Percentiles rank a stretch among this genome's conserved stretches.
phyloP scores from a whole-genome alignment of 2,329 filamentous ascomycete genomes.

The Alternaria conjuncta region DNA sequence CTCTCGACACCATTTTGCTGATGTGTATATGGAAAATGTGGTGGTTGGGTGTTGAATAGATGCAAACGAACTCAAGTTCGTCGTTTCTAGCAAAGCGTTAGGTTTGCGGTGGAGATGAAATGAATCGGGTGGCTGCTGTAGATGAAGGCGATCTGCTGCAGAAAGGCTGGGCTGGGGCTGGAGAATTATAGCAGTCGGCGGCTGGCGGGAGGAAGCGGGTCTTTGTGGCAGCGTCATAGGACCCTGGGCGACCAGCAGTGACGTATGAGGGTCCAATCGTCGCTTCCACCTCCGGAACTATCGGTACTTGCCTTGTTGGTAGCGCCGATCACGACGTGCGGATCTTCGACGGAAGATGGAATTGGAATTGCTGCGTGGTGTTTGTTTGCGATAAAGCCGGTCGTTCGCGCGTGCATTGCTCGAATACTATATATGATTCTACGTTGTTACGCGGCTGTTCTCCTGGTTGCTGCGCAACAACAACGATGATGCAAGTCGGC shows the following conservation, averaged over 20 bases:
- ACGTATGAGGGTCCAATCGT: slow-evolving; percentile 12
- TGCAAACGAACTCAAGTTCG: not conserved
- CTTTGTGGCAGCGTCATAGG: slow-evolving; percentile 24
- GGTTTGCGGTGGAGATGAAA: slow-evolving; percentile 2
- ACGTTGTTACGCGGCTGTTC: slow-evolving; percentile 19
- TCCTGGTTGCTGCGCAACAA: slow-evolving; percentile 22
- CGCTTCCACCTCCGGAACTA: slow-evolving; percentile 10
- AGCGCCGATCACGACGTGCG: slow-evolving; percentile 11
- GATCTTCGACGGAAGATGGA: not conserved
- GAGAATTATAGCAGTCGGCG: slow-evolving; percentile 25
- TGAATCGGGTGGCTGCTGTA: not conserved
- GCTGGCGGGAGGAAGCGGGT: slow-evolving; percentile 30
- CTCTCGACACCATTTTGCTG: slow-evolving; percentile 50
- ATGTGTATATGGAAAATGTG: slow-evolving; percentile 11
- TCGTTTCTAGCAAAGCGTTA: slow-evolving; percentile 20
- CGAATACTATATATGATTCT: not conserved
- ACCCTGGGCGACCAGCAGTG: slow-evolving; percentile 23
- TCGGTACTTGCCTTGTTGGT: slow-evolving; percentile 14
- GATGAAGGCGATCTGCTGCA: slow-evolving; percentile 7
- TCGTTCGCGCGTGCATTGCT: not conserved
- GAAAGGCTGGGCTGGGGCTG: slow-evolving; percentile 4
- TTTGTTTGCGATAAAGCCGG: not conserved
- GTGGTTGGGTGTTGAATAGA: slow-evolving; percentile 6
- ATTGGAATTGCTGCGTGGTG: not conserved
- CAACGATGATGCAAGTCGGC: slow-evolving; percentile 16